Conservation (phyloP, 2,329 filamentous ascomycete species). For the Iodosphaeria phyllophila region DNA sequence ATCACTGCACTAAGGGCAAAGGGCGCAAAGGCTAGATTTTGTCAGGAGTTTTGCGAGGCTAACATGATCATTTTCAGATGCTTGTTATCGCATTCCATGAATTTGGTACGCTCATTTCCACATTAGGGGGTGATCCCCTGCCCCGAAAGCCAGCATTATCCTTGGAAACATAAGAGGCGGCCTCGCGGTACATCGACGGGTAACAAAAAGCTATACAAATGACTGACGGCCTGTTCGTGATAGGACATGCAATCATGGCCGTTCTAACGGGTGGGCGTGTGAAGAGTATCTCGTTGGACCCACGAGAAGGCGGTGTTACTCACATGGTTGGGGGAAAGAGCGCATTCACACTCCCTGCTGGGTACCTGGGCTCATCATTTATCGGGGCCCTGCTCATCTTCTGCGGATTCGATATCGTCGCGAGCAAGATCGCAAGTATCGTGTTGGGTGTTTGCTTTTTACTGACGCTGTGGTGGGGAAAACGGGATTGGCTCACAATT, state of each 20-base stretch:
- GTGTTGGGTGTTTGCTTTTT: constrained; percentile 56
- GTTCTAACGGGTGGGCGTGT: constrained; percentile 56
- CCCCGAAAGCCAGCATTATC: too few species aligned
- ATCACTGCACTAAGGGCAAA: neutral
- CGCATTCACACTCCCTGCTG: constrained; percentile 56
- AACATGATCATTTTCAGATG: constrained; percentile 42
- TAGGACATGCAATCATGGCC: constrained; percentile 52
- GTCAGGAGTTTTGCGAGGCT: too few species aligned
- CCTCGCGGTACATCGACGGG: too few species aligned
- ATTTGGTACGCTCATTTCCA: constrained; percentile 27
- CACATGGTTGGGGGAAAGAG: constrained; percentile 56
- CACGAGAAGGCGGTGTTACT: constrained; percentile 60
- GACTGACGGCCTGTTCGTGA: neutral
- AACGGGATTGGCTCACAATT: constrained; percentile 62
- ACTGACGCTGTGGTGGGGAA: constrained; percentile 67
- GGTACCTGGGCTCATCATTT: constrained; percentile 59
- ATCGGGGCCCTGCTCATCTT: constrained; percentile 65
- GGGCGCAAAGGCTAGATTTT: too few species aligned
- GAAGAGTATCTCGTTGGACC: constrained; percentile 56
- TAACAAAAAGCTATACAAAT: too few species aligned
- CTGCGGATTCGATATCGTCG: constrained; percentile 66
- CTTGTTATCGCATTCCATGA: constrained; percentile 72
- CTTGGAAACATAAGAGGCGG: too few species aligned
- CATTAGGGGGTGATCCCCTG: too few species aligned
- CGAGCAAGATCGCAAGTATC: constrained; percentile 61